Percentiles rank a stretch among this genome's conserved stretches.
These are phyloP conservation scores for Hanseniaspora sp. DNA, from an alignment of 1,139 yeast genomes.

Conservation along the genomic window DNA sequence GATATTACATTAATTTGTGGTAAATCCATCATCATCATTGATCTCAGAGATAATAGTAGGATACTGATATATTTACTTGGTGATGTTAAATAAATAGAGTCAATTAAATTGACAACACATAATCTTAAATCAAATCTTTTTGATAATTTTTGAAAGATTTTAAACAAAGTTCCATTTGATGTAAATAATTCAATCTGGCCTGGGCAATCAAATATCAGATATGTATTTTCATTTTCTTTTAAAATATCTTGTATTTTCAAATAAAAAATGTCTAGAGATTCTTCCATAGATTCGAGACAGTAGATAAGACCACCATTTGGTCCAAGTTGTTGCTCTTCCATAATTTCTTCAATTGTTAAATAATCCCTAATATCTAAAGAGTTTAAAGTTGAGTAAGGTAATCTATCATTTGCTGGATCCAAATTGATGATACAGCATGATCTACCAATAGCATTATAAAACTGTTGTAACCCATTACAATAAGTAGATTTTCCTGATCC, in stretches of 20 bases:
- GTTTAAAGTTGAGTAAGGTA: conserved; percentile 56
- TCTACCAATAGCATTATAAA: conserved; percentile 85
- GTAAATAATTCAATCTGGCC: conserved; percentile 96
- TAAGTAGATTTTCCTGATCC: conserved; percentile 96
- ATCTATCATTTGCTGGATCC: conserved; percentile 86
- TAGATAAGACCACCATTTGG: conserved; percentile 93
- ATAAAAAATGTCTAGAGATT: conserved; percentile 49
- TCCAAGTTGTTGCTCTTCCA: conserved; percentile 72
- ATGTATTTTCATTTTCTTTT: conserved; percentile 44
- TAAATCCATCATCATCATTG: conserved; percentile 85
- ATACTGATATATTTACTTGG: conserved; percentile 90
- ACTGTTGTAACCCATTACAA: conserved; percentile 84
- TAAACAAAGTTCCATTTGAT: conserved; percentile 69
- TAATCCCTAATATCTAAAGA: conserved; percentile 82
- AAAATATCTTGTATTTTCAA: conserved; percentile 48
- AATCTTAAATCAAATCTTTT: conserved; percentile 58
- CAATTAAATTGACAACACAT: conserved; percentile 80
- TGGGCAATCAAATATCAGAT: conserved; percentile 88
- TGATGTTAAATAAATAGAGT: conserved; percentile 70
- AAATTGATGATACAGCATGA: conserved; percentile 71
- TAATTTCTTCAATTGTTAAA: conserved; percentile 76
- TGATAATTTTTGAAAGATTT: conserved; percentile 59
- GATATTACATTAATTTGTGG: conserved; percentile 90
- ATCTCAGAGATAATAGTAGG: conserved; percentile 64
- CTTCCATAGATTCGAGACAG: conserved; percentile 64